Evolutionary conservation across 306 rosid species (phyloP).

Genomic region (cucumber (Cucumis sativus)): DNA sequence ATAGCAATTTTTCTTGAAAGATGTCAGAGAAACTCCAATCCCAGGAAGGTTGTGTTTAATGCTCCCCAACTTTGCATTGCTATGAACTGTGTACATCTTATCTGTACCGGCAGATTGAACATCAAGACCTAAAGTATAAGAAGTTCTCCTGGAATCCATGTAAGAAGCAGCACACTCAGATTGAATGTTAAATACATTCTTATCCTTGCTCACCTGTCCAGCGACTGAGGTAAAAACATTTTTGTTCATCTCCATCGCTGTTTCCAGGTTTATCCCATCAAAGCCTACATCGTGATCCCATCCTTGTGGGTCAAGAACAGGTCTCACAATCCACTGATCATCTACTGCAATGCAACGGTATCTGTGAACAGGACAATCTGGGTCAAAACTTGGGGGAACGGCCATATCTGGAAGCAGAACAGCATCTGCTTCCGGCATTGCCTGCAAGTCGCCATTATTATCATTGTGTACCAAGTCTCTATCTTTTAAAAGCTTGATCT

Average conservation of each 20-base stretch:
- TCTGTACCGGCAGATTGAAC: constrained; percentile 73
- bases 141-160: constrained; percentile 44
- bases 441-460: constrained; percentile 39
- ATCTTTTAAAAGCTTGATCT: constrained; percentile 29
- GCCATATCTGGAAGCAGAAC: constrained; percentile 74
- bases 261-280: constrained; percentile 80
- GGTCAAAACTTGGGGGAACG: constrained; percentile 66
- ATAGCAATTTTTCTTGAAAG: constrained; percentile 53
- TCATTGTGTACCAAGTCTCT: constrained; percentile 18
- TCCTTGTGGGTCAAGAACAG: constrained; percentile 92
- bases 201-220: constrained; percentile 83
- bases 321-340: constrained; percentile 77
- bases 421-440: constrained; percentile 50
- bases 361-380: constrained; percentile 52
- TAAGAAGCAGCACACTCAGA: constrained; percentile 75
- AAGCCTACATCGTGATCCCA: constrained; percentile 95
- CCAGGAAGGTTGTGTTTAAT: constrained; percentile 50
- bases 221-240: constrained; percentile 37
- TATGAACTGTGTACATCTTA: constrained; percentile 46
- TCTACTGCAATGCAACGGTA: constrained; percentile 55
- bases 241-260: constrained; percentile 41
- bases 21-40: constrained; percentile 70
- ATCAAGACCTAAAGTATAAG: constrained; percentile 57
- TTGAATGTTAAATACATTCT: constrained; percentile 61
- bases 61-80: constrained; percentile 54